Evolutionary conservation across 352 stramenopile genomes (phyloP).

Genomic region (Phytophthora europaea): DNA sequence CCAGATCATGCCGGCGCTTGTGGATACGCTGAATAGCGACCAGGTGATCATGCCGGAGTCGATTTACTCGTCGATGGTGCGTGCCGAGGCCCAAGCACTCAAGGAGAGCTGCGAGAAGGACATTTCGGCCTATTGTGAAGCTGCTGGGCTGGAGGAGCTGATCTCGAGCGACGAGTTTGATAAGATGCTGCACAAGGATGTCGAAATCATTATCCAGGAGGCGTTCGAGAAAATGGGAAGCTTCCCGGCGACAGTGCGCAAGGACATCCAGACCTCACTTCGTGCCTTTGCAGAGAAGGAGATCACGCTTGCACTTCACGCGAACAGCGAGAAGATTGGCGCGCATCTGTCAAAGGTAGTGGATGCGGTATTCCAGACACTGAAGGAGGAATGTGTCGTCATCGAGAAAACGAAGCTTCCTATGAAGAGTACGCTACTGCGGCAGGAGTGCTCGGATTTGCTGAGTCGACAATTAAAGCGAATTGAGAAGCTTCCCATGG

Average conservation of each 20-base stretch:
- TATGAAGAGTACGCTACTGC: constrained; percentile 64
- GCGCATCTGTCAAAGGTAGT: constrained; percentile 62
- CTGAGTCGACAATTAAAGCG: constrained; percentile 57
- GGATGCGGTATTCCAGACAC: constrained; percentile 59
- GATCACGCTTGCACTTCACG: constrained; percentile 73
- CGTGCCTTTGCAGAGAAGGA: constrained; percentile 68
- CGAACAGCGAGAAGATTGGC: constrained; percentile 77
- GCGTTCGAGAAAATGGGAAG: constrained; percentile 61
- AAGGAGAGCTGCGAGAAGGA: constrained; percentile 71
- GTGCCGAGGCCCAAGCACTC: constrained; percentile 71
- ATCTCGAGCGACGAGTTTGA: constrained; percentile 69
- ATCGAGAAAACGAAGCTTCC: constrained; percentile 73
- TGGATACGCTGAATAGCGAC: constrained; percentile 89
- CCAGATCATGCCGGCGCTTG: constrained; percentile 80
- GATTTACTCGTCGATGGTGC: constrained; percentile 90
- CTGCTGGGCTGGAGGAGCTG: constrained; percentile 66
- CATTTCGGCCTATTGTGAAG: constrained; percentile 77
- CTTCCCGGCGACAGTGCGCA: constrained; percentile 58
- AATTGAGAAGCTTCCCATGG: constrained; percentile 60
- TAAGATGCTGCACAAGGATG: constrained; percentile 59
- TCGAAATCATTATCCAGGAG: constrained; percentile 67
- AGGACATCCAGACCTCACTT: constrained; percentile 71
- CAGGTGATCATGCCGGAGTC: constrained; percentile 91
- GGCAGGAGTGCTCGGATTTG: constrained; percentile 60
- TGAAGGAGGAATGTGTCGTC: constrained; percentile 62